Conservation (phyloP, 1,284 basidiomycete species). For the Cryptococcus depauperatus region DNA sequence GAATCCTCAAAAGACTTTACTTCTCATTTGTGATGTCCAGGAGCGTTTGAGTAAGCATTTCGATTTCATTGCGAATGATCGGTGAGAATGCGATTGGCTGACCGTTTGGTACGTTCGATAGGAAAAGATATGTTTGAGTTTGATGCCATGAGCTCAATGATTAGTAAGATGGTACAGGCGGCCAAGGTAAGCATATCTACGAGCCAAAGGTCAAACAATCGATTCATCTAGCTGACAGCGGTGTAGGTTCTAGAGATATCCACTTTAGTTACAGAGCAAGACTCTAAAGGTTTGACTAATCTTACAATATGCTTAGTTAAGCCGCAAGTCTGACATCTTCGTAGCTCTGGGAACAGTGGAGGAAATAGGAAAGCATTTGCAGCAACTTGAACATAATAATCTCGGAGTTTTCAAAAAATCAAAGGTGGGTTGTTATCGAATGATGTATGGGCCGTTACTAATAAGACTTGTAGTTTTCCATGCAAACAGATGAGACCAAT, state of each 20-base stretch:
- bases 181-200: conserved; percentile 53
- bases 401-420: conserved; percentile 45
- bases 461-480: conserved; percentile 62
- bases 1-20: no score
- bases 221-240: background rate
- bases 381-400: conserved; percentile 2
- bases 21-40: conserved; percentile 75
- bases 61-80: background rate
- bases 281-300: conserved; percentile 55
- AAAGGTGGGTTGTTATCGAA: background rate
- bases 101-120: background rate
- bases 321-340: conserved; percentile 4
- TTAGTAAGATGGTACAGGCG: conserved; percentile 64
- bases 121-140: conserved; percentile 55
- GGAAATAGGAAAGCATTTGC: background rate
- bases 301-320: background rate
- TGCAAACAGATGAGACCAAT: conserved; percentile 63
- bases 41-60: conserved; percentile 57
- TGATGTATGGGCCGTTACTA: background rate
- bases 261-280: conserved; percentile 74
- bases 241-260: conserved; percentile 36
- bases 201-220: background rate
- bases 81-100: background rate
- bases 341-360: conserved; percentile 1
- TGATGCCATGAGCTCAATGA: conserved; percentile 58